Base-by-base conservation (phyloP, 176 grass and related monocot genomes). In the Paspalum vaginatum region DNA sequence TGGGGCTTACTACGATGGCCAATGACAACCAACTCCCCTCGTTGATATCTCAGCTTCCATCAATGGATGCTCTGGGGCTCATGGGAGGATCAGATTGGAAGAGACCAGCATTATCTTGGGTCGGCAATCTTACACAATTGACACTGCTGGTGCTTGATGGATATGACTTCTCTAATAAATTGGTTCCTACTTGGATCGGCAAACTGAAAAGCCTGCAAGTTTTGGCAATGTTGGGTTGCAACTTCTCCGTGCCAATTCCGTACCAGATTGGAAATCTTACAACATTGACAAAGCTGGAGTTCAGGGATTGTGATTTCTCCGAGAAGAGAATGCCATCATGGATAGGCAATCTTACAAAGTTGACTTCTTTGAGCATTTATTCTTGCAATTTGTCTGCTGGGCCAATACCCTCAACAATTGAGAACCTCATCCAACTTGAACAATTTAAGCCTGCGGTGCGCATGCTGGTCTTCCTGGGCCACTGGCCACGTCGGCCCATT, bases 131-230 rank as follows among this genome's bases (percentile, higher is more conserved):
- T 38, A 72, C 21, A 2, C 10, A 72, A 2, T 12, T 81, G 18
- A 61, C 25, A 0, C 0, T 0, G 0, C 58, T 81, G 18, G 0
- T 0, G 12, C 55, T 81, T 24, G 0, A 5, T 2, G 6, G 0
- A 0, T 81, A 72, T 11, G 82, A 68, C 5, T 84, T 77, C 17
- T 60, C 63, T 14, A 3, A 0, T 14, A 3, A 0, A 49, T 25
- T 13, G 1, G 5, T 37, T 4, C 62, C 25, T 18, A 59, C 5
- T 26, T 58, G 78, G 78, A 58, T 80, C 11, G 65, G 65, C 37
- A 77, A 77, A 32, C 12, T 49, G 6, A 70, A 5, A 70, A 26
- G 21, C 0, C 21, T 70, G 67, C 12, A 70, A 70, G 9, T 6
- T 49, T 70, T 70, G 44, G 0, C 0, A 0, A 49, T 70, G 1